Evolutionary conservation across 2,329 filamentous ascomycete species (phyloP).

Genomic region (Bipolaris gigantea): DNA sequence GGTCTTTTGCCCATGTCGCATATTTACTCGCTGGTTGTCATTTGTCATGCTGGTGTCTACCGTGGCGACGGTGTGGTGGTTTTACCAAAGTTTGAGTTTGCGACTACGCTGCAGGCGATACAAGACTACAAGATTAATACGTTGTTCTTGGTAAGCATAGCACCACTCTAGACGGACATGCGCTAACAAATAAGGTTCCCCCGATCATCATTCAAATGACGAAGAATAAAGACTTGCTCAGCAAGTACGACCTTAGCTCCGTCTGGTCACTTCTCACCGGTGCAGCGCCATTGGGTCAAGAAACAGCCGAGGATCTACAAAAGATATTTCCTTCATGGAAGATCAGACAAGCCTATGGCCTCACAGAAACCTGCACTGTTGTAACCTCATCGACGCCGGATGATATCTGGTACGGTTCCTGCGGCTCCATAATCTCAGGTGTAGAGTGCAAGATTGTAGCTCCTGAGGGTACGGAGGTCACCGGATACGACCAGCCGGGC

Average conservation of each 20-base stretch:
- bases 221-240: slow-evolving; percentile 62
- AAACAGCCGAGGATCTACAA: slow-evolving; percentile 67
- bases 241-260: slow-evolving; percentile 71
- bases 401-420: slow-evolving; percentile 72
- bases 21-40: slow-evolving; percentile 76
- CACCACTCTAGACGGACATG: no score
- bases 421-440: slow-evolving; percentile 69
- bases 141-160: slow-evolving; percentile 63
- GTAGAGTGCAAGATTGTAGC: slow-evolving; percentile 68
- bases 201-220: slow-evolving; percentile 79
- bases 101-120: slow-evolving; percentile 64
- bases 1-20: slow-evolving; percentile 80
- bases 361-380: slow-evolving; percentile 78
- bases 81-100: slow-evolving; percentile 74
- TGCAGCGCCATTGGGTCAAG: slow-evolving; percentile 74
- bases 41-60: slow-evolving; percentile 66
- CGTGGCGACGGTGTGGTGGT: slow-evolving; percentile 74
- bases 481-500: slow-evolving; percentile 63
- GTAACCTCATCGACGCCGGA: slow-evolving; percentile 61
- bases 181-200: slow-evolving; percentile 59
- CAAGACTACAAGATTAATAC: slow-evolving; percentile 69
- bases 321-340: slow-evolving; percentile 65
- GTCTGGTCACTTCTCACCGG: slow-evolving; percentile 70
- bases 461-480: slow-evolving; percentile 68
- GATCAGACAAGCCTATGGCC: slow-evolving; percentile 73